Evolutionary conservation across 1,284 basidiomycete species (phyloP).

Genomic region (Leucocoprinus gongylophorus): DNA sequence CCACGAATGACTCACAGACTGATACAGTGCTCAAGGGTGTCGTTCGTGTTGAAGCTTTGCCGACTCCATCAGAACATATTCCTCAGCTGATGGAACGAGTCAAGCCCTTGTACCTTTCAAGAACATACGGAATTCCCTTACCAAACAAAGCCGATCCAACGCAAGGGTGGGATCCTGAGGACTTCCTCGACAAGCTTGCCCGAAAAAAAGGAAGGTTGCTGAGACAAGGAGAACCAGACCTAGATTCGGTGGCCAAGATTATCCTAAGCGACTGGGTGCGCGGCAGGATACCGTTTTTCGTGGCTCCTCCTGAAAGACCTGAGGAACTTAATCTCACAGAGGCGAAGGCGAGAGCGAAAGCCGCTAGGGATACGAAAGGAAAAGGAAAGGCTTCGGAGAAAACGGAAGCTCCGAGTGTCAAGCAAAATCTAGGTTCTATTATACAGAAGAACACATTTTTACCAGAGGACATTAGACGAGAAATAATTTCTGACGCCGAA

Average conservation of each 20-base stretch:
- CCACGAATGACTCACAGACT: constrained; percentile 82
- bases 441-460: constrained; percentile 84
- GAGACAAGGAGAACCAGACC: constrained; percentile 92
- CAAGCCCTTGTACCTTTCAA: constrained; percentile 86
- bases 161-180: constrained; percentile 64
- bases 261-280: constrained; percentile 97
- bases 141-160: constrained; percentile 48
- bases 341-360: constrained; percentile 43
- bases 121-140: constrained; percentile 79
- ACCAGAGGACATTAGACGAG: constrained; percentile 61
- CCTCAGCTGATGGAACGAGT: constrained; percentile 84
- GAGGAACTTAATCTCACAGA: constrained; percentile 62
- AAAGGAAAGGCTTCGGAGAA: constrained; percentile 36
- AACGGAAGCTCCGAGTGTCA: constrained; percentile 45
- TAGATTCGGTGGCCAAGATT: constrained; percentile 92
- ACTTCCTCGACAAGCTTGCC: constrained; percentile 81
- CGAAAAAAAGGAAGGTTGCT: constrained; percentile 88
- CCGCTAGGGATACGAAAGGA: constrained; percentile 22
- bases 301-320: constrained; percentile 68
- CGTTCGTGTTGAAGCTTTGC: constrained; percentile 92
- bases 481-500: constrained; percentile 38
- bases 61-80: constrained; percentile 92
- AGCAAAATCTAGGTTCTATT: constrained; percentile 68
- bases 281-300: constrained; percentile 89
- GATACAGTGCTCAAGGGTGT: constrained; percentile 96